Evolutionary conservation across 768 basidiomycete genomes (phyloP).

Genomic region (Ramaria sp.): DNA sequence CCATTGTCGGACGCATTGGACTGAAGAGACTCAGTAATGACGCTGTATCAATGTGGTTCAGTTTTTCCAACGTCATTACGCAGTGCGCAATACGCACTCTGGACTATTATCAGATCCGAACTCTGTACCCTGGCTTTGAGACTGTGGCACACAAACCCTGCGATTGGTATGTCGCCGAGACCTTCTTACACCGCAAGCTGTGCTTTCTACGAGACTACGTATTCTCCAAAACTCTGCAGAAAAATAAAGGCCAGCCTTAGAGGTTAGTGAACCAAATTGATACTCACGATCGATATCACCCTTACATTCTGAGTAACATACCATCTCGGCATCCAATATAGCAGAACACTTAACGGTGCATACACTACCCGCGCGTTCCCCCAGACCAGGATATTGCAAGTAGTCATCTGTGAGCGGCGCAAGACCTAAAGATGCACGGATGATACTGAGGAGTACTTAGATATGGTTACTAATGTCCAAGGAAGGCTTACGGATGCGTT

Average conservation of each 20-base stretch:
- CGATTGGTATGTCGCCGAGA: neutral
- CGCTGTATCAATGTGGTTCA: neutral
- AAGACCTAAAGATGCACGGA: conserved; percentile 50
- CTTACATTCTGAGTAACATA: conserved; percentile 56
- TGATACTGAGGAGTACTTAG: conserved; percentile 29
- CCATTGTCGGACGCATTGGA: conserved; percentile 28
- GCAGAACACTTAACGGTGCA: conserved; percentile 18
- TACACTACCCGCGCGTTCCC: neutral
- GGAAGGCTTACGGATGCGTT: conserved; percentile 36
- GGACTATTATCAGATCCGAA: neutral
- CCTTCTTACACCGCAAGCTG: conserved; percentile 44
- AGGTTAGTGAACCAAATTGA: neutral
- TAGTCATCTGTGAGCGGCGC: conserved; percentile 9
- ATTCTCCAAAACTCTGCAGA: conserved; percentile 68
- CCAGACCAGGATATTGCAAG: neutral
- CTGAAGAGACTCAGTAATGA: conserved; percentile 23
- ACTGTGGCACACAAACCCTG: neutral
- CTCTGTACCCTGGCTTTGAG: conserved; percentile 1
- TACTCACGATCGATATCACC: conserved; percentile 58
- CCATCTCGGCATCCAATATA: conserved; percentile 81
- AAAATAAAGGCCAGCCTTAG: neutral
- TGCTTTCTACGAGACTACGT: conserved; percentile 43
- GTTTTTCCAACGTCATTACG: neutral
- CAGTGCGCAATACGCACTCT: neutral
- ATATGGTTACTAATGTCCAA: neutral